Conservation (phyloP, 371 early-diverging fungal genomes). For the Syncephalis plumigaleata region DNA sequence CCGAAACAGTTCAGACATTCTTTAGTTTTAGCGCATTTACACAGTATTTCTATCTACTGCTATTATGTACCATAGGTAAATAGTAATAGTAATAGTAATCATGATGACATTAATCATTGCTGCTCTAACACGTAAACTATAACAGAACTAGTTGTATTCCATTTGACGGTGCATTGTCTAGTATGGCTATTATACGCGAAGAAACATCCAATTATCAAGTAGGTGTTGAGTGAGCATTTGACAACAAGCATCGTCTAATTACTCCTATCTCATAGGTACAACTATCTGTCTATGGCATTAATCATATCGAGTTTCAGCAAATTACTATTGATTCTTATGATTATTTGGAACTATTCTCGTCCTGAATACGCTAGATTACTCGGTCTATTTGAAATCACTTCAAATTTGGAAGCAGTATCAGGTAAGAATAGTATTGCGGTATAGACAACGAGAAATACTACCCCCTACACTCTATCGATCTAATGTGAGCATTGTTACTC, state of each 20-base stretch:
- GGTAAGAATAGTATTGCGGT: conserved; percentile 36
- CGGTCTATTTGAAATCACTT: conserved; percentile 56
- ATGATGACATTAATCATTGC: not conserved
- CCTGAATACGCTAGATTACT: conserved; percentile 67
- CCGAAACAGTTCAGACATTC: conserved; percentile 25
- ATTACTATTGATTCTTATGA: conserved; percentile 75
- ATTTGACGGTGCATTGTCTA: conserved; percentile 16
- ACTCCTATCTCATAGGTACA: conserved; percentile 17
- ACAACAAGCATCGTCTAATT: not conserved
- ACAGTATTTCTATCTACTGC: conserved; percentile 66
- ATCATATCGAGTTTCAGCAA: conserved; percentile 82
- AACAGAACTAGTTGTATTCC: conserved; percentile 25
- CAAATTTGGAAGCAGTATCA: conserved; percentile 71
- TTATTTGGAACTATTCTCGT: conserved; percentile 85
- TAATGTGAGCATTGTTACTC: no score
- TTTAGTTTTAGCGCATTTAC: conserved; percentile 38
- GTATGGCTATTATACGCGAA: conserved; percentile 14
- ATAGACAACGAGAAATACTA: no score
- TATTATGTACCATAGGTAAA: conserved; percentile 50
- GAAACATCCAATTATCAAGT: conserved; percentile 12
- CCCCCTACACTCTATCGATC: no score
- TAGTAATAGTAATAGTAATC: not conserved
- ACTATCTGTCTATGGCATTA: conserved; percentile 54
- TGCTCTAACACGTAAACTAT: not conserved
- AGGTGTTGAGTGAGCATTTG: not conserved